These are phyloP conservation scores for Stygiomarasmius scandens DNA, from an alignment of 1,284 basidiomycete genomes.

Conservation along the genomic window DNA sequence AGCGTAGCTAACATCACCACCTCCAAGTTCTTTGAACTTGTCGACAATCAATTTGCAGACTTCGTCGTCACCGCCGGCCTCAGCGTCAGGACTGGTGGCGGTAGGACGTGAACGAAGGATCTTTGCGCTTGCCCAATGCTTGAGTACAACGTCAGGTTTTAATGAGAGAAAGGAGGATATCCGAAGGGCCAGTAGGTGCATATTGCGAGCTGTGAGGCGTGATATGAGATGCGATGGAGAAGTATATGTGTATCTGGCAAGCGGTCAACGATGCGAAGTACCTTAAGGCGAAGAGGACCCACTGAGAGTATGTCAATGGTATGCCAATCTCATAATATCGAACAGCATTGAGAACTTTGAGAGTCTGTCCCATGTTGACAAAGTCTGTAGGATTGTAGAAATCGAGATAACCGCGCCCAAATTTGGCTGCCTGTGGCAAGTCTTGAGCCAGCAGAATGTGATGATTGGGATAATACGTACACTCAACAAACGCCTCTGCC, in stretches of 20 bases:
- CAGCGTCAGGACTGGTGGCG: constrained; percentile 51
- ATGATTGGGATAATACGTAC: constrained; percentile 44
- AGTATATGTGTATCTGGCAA: constrained; percentile 70
- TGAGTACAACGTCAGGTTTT: constrained; percentile 85
- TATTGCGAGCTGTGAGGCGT: constrained; percentile 84
- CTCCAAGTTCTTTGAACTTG: constrained; percentile 79
- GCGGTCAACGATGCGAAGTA: not conserved
- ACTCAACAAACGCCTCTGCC: constrained; percentile 87
- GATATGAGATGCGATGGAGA: constrained; percentile 81
- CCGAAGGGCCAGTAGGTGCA: constrained; percentile 91
- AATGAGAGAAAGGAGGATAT: constrained; percentile 85
- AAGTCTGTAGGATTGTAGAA: constrained; percentile 91
- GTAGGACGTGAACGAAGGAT: constrained; percentile 74
- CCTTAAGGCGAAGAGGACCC: constrained; percentile 22
- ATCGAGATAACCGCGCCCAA: constrained; percentile 93
- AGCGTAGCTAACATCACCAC: constrained; percentile 84
- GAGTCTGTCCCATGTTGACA: constrained; percentile 86
- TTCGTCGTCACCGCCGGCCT: constrained; percentile 72
- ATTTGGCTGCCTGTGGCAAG: constrained; percentile 80
- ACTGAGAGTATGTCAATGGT: constrained; percentile 92
- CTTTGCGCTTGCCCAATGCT: constrained; percentile 96
- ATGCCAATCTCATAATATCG: constrained; percentile 92
- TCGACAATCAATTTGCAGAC: constrained; percentile 84
- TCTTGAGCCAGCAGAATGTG: constrained; percentile 3
- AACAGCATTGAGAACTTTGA: constrained; percentile 96